Percentiles rank a stretch among this genome's conserved stretches.
Evolutionary conservation across 768 basidiomycete genomes (phyloP).

Genomic region (Pleurotus tuoliensis): DNA sequence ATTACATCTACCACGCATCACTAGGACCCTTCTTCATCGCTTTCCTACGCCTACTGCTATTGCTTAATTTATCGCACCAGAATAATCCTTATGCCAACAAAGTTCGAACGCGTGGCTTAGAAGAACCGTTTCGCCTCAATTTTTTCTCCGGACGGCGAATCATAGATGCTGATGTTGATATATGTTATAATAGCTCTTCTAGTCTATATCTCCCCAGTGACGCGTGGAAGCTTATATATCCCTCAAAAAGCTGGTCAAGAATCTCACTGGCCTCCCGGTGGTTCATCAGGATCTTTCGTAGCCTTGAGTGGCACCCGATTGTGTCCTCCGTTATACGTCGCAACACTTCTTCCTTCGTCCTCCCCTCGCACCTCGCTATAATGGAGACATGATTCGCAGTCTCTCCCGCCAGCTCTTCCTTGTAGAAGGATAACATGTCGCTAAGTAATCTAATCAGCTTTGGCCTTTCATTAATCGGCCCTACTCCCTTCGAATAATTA

Average conservation of each 20-base stretch:
- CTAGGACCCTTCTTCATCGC: no score
- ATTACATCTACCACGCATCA: no score
- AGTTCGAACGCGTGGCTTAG: no score
- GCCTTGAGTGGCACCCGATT: neutral
- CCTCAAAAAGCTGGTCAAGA: neutral
- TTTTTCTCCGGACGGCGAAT: neutral
- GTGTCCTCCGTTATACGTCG: slow-evolving; percentile 1
- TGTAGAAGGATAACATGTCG: slow-evolving; percentile 12
- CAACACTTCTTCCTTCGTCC: slow-evolving; percentile 6
- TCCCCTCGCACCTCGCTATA: slow-evolving; percentile 6
- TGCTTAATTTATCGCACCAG: no score
- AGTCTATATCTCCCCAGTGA: neutral
- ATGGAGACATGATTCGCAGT: slow-evolving; percentile 9
- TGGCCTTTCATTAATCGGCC: neutral
- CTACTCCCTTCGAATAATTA: slow-evolving; percentile 8
- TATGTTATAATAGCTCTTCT: neutral
- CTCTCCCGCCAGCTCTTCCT: slow-evolving; percentile 8
- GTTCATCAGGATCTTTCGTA: neutral
- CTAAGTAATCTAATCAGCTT: neutral
- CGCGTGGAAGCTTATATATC: slow-evolving; percentile 5
- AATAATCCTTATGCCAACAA: no score
- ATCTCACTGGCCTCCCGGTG: neutral
- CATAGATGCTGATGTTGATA: neutral
- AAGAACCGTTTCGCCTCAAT: neutral
- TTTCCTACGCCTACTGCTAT: no score